Conservation (phyloP, 1,284 basidiomycete genomes). For the Paramarasmius palmivorus region DNA sequence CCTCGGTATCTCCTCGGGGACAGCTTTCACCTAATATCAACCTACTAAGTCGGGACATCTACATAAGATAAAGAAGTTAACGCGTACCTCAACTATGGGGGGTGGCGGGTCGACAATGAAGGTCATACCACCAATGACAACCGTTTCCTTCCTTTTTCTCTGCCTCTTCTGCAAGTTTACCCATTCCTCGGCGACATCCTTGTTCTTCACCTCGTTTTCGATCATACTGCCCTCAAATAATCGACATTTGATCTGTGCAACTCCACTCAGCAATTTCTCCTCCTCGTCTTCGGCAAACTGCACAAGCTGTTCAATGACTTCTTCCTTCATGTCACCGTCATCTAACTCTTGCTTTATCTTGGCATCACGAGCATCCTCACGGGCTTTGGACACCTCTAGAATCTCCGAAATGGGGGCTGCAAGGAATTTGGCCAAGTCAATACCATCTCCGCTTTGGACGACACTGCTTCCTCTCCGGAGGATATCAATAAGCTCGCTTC, state of each 20-base stretch:
- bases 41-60: neutral
- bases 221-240: conserved; percentile 59
- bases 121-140: conserved; percentile 46
- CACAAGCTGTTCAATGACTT: conserved; percentile 33
- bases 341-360: conserved; percentile 43
- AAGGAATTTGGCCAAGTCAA: conserved; percentile 43
- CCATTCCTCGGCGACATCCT: conserved; percentile 47
- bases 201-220: conserved; percentile 33
- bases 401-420: conserved; percentile 42
- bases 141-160: conserved; percentile 33
- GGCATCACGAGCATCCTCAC: conserved; percentile 39
- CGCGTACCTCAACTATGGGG: conserved; percentile 26
- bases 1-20: conserved; percentile 24
- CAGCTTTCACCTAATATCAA: neutral
- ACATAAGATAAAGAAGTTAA: neutral
- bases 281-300: conserved; percentile 57
- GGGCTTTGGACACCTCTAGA: conserved; percentile 40
- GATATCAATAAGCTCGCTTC: conserved; percentile 52
- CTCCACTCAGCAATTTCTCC: conserved; percentile 46
- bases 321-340: conserved; percentile 22
- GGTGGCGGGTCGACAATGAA: conserved; percentile 36
- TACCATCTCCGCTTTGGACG: conserved; percentile 33
- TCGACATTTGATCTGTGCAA: conserved; percentile 56
- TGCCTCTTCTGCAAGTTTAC: conserved; percentile 43
- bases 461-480: conserved; percentile 57